Evolutionary conservation across 1,284 basidiomycete genomes (phyloP).

Genomic region (Ustanciosporium gigantosporum): DNA sequence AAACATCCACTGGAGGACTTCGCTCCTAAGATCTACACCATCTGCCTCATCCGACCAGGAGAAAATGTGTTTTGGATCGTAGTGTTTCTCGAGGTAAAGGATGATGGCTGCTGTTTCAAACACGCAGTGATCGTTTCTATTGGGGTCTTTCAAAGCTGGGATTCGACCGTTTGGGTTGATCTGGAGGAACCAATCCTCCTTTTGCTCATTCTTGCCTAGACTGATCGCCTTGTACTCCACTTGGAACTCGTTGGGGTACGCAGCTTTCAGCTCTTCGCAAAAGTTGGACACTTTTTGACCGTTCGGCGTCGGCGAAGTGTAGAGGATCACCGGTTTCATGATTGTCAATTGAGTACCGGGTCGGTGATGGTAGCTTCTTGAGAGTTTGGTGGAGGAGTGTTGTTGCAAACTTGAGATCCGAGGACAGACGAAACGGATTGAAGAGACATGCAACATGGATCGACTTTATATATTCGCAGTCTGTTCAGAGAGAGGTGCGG

Average conservation of each 20-base stretch:
- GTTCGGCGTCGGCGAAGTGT: slow-evolving; percentile 41
- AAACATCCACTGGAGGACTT: slow-evolving; percentile 37
- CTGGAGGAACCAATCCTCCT: slow-evolving; percentile 44
- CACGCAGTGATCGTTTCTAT: slow-evolving; percentile 30
- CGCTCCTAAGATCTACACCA: slow-evolving; percentile 22
- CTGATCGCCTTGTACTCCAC: slow-evolving; percentile 20
- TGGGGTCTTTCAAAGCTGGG: slow-evolving; percentile 44
- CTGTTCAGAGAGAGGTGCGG: too few relatives aligned
- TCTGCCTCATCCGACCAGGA: slow-evolving; percentile 29
- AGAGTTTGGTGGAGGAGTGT: too few relatives aligned
- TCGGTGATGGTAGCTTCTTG: too few relatives aligned
- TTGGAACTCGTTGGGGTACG: slow-evolving; percentile 31
- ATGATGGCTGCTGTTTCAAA: slow-evolving; percentile 46
- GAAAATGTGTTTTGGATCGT: slow-evolving; percentile 47
- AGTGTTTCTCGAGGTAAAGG: slow-evolving; percentile 49
- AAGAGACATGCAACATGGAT: too few relatives aligned
- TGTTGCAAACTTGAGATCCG: too few relatives aligned
- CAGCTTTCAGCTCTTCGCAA: slow-evolving; percentile 45
- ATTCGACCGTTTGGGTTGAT: slow-evolving; percentile 57
- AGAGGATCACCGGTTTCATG: slow-evolving; percentile 45
- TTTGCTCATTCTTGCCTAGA: slow-evolving; percentile 43
- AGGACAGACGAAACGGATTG: too few relatives aligned
- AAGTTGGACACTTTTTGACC: slow-evolving; percentile 39
- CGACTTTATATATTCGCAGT: too few relatives aligned
- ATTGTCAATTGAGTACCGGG: too few relatives aligned